Conservation (phyloP, 2,329 filamentous ascomycete species). For the Didymella sp. region DNA sequence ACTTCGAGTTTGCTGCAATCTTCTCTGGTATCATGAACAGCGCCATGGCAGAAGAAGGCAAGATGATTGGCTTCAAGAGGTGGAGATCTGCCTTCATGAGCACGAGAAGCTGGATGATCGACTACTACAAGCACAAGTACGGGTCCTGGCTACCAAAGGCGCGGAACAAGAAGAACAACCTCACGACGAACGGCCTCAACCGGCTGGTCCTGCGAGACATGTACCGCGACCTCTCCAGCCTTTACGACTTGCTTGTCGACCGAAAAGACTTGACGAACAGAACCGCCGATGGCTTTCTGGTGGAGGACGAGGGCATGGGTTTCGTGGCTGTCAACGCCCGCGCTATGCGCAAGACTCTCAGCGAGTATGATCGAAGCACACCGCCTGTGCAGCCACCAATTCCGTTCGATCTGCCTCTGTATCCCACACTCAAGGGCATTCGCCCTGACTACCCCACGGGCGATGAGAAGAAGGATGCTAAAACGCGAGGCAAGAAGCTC, state of each 20-base stretch:
- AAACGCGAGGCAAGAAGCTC: slow-evolving; percentile 73
- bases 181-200: slow-evolving; percentile 86
- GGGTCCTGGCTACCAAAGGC: slow-evolving; percentile 91
- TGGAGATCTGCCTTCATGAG: slow-evolving; percentile 79
- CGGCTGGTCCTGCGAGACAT: slow-evolving; percentile 80
- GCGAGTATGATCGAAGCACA: slow-evolving; percentile 86
- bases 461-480: slow-evolving; percentile 75
- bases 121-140: slow-evolving; percentile 72
- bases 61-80: slow-evolving; percentile 78
- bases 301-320: slow-evolving; percentile 59
- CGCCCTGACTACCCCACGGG: slow-evolving; percentile 69
- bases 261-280: slow-evolving; percentile 79
- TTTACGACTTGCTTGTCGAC: slow-evolving; percentile 91
- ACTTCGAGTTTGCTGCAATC: slow-evolving; percentile 89
- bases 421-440: slow-evolving; percentile 73
- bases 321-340: slow-evolving; percentile 66
- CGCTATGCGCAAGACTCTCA: slow-evolving; percentile 79
- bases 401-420: slow-evolving; percentile 83
- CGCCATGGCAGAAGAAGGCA: slow-evolving; percentile 77
- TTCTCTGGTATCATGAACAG: slow-evolving; percentile 89
- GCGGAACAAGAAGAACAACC: slow-evolving; percentile 87
- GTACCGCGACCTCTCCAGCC: slow-evolving; percentile 82
- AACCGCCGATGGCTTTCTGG: slow-evolving; percentile 71
- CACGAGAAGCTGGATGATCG: slow-evolving; percentile 75
- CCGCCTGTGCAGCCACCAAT: slow-evolving; percentile 90